Percentiles rank a stretch among this genome's conserved stretches.
Conservation (phyloP, 495 filamentous ascomycete genomes). For the Letharia columbiana region DNA sequence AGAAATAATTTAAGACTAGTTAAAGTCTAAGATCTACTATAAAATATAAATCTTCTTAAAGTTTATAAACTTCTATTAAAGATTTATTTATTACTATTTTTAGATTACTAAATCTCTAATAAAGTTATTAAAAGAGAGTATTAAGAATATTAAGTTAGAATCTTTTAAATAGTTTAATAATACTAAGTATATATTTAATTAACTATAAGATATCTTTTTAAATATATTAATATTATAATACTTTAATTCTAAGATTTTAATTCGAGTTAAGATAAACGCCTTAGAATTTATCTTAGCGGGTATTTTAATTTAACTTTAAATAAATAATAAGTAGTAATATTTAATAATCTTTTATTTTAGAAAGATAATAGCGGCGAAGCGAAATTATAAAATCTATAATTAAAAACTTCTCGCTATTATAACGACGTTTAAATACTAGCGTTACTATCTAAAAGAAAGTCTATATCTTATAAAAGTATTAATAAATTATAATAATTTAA, state of each 20-base stretch:
- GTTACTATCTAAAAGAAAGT: conserved; percentile 14
- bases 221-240: too few relatives aligned
- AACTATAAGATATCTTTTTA: too few relatives aligned
- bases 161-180: too few relatives aligned
- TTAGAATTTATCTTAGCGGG: conserved; percentile 12
- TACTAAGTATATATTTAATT: too few relatives aligned
- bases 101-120: background rate
- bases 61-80: background rate
- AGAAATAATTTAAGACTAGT: background rate
- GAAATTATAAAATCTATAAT: conserved; percentile 23
- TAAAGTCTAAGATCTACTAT: background rate
- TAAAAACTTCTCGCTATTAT: conserved; percentile 18
- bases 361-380: conserved; percentile 16
- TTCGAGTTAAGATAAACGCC: conserved; percentile 4
- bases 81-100: background rate
- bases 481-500: conserved; percentile 19
- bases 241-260: background rate
- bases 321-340: conserved; percentile 13
- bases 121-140: too few relatives aligned
- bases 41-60: background rate
- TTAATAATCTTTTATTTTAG: conserved; percentile 17
- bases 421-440: background rate
- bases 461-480: conserved; percentile 16
- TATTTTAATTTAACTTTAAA: conserved; percentile 20
- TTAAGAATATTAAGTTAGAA: too few relatives aligned